A percentile compares a stretch with the other conserved stretches of the same genome.
Conservation (phyloP, 345 rosid species). For the Clausena lansium region DNA sequence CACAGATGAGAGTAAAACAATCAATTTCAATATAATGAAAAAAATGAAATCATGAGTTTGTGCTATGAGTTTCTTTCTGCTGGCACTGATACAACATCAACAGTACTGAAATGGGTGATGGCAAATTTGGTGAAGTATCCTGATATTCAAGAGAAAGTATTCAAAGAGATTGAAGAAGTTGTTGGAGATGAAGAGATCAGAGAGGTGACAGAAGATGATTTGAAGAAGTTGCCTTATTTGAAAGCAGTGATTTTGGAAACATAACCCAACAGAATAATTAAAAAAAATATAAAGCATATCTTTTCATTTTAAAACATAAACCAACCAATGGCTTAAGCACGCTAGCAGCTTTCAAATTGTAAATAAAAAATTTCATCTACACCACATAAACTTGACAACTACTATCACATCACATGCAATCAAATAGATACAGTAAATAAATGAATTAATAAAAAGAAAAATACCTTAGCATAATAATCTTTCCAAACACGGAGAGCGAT, state of each 20-base stretch:
- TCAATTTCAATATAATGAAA: too few relatives aligned
- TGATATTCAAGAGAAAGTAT: neutral
- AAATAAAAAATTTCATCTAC: neutral
- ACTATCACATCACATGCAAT: neutral
- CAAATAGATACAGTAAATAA: neutral
- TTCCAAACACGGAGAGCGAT: slow-evolving; percentile 86
- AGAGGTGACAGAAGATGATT: slow-evolving; percentile 6
- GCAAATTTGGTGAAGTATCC: slow-evolving; percentile 12
- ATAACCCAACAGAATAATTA: neutral
- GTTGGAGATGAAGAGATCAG: neutral
- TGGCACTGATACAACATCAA: slow-evolving; percentile 6
- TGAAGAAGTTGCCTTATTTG: slow-evolving; percentile 11
- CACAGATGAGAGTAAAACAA: too few relatives aligned
- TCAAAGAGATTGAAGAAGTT: neutral
- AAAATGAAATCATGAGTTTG: neutral
- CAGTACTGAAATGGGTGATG: slow-evolving; percentile 9
- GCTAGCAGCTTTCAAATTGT: neutral
- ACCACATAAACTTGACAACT: too few relatives aligned
- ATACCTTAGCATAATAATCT: slow-evolving; percentile 75
- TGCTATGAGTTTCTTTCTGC: neutral
- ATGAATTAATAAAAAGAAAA: neutral
- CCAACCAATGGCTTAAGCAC: neutral
- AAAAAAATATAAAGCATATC: neutral
- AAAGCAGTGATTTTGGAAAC: slow-evolving; percentile 7
- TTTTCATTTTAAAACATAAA: neutral